phyloP scores from a whole-genome alignment of 495 filamentous ascomycete species.

The Penicillium canariense region DNA sequence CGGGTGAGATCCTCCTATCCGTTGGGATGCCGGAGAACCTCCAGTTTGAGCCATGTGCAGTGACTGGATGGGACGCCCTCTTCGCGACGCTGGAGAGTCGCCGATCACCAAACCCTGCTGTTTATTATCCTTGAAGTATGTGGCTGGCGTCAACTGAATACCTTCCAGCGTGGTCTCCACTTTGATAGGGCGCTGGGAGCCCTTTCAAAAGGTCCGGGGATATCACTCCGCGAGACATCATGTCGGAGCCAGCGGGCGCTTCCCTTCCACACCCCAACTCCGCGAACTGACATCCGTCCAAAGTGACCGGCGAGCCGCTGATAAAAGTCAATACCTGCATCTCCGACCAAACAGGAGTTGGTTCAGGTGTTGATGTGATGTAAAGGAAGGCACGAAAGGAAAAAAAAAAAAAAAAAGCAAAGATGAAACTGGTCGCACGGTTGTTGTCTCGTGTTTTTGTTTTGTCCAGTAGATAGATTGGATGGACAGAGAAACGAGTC shows the following conservation, averaged over 20 bases:
- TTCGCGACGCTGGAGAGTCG: neutral
- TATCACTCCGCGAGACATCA: neutral
- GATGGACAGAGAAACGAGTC: neutral
- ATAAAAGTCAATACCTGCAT: slow-evolving; percentile 1
- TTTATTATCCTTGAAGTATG: neutral
- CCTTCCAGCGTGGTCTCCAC: neutral
- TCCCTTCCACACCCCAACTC: slow-evolving; percentile 2
- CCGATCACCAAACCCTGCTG: neutral
- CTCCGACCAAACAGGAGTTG: slow-evolving; percentile 4
- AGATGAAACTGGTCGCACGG: neutral
- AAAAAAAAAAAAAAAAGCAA: neutral
- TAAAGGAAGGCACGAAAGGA: neutral
- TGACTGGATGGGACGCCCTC: neutral
- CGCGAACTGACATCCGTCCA: neutral
- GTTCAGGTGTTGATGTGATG: neutral
- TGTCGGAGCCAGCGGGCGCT: slow-evolving; percentile 3
- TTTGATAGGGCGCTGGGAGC: neutral
- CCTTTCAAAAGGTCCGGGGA: neutral
- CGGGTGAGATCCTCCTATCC: neutral
- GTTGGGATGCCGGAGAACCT: neutral
- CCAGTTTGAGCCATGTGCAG: neutral
- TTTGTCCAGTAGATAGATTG: neutral
- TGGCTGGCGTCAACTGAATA: neutral
- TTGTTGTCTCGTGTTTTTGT: slow-evolving; percentile 2
- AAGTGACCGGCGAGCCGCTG: slow-evolving; percentile 3